Percentiles rank a stretch among this genome's conserved stretches.
These are phyloP conservation scores for Chrysopogon serrulatus DNA, from an alignment of 176 grass and related monocot species.

Conservation along the genomic window DNA sequence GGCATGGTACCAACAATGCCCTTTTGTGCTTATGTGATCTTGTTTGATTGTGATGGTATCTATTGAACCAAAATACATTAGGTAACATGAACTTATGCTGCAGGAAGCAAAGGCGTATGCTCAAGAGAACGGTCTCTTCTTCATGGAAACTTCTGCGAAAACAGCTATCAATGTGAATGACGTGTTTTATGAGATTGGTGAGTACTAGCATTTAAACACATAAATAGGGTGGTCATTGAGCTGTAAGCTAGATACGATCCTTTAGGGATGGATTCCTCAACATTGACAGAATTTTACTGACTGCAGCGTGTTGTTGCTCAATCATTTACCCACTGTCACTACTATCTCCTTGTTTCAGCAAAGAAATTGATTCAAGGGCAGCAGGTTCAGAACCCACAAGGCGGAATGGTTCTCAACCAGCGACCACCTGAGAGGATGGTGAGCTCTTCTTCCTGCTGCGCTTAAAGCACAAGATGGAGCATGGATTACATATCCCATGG, in stretches of 20 bases:
- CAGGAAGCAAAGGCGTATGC: constrained; percentile 88
- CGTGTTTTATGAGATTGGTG: constrained; percentile 90
- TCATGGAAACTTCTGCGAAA: constrained; percentile 94
- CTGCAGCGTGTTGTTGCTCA: neutral
- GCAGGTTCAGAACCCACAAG: constrained; percentile 45
- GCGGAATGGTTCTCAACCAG: constrained; percentile 69
- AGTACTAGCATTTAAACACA: constrained; percentile 13
- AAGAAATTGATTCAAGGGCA: constrained; percentile 74
- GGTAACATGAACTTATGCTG: neutral
- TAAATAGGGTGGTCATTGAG: neutral
- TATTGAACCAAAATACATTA: neutral
- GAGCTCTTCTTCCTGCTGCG: constrained; percentile 78
- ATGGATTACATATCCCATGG: neutral
- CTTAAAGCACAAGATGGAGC: constrained; percentile 24
- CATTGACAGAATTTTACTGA: neutral
- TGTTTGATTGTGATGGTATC: neutral
- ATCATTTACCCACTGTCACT: neutral
- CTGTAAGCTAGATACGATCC: neutral
- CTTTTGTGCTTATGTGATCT: neutral
- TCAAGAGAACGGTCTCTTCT: constrained; percentile 84
- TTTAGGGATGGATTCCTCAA: neutral
- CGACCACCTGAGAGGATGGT: constrained; percentile 59
- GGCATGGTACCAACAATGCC: neutral
- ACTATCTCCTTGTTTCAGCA: constrained; percentile 43
- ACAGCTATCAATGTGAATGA: constrained; percentile 91